Base-by-base conservation (phyloP, 2,329 filamentous ascomycete genomes). In the Zymoseptoria passerinii region DNA sequence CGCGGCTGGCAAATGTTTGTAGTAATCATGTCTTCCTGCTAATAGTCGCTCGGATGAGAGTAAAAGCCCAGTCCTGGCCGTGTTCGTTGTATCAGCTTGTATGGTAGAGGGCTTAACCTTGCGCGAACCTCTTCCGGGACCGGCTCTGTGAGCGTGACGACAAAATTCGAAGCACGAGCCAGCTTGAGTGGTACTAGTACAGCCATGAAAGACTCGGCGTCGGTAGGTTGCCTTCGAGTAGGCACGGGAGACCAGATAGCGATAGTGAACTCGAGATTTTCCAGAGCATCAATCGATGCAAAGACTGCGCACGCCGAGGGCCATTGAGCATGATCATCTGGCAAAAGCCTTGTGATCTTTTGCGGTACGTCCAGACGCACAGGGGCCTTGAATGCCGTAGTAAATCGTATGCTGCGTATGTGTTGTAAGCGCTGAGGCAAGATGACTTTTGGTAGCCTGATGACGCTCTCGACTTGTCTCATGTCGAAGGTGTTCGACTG, bases 401-500 rank as follows among this genome's bases (percentile, higher is more conserved):
- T 55, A 48, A 58, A 52, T 4, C 28, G 57, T 19, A 58, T 44
- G n/a, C 48, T 20, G 2, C 56, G 23, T 19, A 57, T 57, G n/a
- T 51, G 27, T 19, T 60, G 50, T n/a, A 60, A 18, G 13, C 50
- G 48, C 3, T 57, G 50, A 3, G 54, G 54, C 4, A 55, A 0
- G n/a, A 60, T 55, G 13, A 60, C 18, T 0, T 29, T 18, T 4
- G 52, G 55, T 1, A 58, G 19, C 16, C 55, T n/a, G 5, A 57
- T n/a, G 3, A 57, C 10, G 19, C 54, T 52, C 19, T 50, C 50
- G 4, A 35, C 6, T 29, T 44, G 40, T 29, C 54, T 50, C 10
- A 60, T 44, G 20, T 57, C 51, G 52, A 57, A 60, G 4, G 51
- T 60, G 28, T 57, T 60, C 4, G 44, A 50, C 9, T 20, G 51